Evolutionary conservation across 306 rosid species (phyloP), one percentile per base, ranked within the genome.

Genomic region (Citrullus mucosospermus): DNA sequence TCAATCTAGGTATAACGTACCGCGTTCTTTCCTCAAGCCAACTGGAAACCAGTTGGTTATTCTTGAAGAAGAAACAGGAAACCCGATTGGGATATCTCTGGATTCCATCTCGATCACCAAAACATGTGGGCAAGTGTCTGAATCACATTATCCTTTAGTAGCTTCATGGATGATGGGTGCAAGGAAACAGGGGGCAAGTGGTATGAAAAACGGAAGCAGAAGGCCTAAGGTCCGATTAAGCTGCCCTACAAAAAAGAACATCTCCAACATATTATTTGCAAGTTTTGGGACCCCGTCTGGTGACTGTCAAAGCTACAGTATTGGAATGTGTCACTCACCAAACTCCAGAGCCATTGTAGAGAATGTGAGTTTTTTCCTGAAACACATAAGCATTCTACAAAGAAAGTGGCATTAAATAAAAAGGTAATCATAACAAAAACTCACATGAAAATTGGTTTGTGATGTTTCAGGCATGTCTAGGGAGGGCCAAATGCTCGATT

Each of bases 1-100:
- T 59, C 39, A 58, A 25, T 87, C 75, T 77, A 95, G 98, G 97
- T 95, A 95, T 82, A 83, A 95, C 73, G 80, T 92, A 20, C 98
- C 98, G 0, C 84, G 96, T 63, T 88, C 98, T 50, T 79, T 88
- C 84, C 92, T 95, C 39, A 86, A 85, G 83, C 81, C 92, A 38
- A 88, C 69, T 0, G 87, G 85, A 48, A 95, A 95, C 83, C 85
- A 84, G 60, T 81, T 95, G 73, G 84, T 91, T 82, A 84, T 93
- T 38, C 73, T 87, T 4, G 98, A 90, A 86, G 97, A 93, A 88
- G 91, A 93, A 86, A 87, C 44, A 41, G 93, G 91, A 18, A 83
- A 88, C 78, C 96, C 98, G 11, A 79, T 84, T 2, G 84, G 78
- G 62, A 78, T 85, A 54, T 66, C 75, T n/a, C 2, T 89, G n/a